Base-by-base conservation (phyloP, 768 basidiomycete species). In the Tulasnella sp. region DNA sequence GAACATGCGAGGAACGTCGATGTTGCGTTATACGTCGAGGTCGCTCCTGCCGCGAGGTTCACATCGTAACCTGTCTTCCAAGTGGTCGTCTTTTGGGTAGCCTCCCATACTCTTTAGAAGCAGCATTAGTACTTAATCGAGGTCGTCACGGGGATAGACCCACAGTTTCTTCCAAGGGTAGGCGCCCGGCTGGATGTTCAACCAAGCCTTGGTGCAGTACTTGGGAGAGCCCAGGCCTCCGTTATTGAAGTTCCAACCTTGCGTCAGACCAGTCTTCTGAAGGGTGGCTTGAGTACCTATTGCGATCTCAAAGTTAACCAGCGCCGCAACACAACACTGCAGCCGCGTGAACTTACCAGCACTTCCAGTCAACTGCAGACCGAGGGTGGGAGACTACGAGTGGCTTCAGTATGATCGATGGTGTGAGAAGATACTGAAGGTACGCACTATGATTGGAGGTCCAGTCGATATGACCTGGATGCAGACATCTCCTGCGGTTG, bases 1-100 rank as follows among this genome's bases (percentile, higher is more conserved):
- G 69, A 64, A 36, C 69, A 70, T 39, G 69, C 69, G 25, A 70
- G 69, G 69, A 70, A 70, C 7, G 36, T 70, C 25, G 69, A 70
- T 14, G 69, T 70, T 5, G 36, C 25, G 19, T 38, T 38, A 25
- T 38, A 38, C 17, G 36, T 42, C 12, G 69, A 25, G 69, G 69
- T 70, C n/a, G 1, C 36, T 38, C 29, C 40, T 12, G 40, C 69
- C 1, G 69, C 36, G 69, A 70, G 69, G 19, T 70, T 19, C 4
- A 42, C 69, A 42, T 70, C 40, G 34, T 70, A 70, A 2, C 69
- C 69, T 12, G 69, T 42, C 29, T 38, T 70, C 69, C 69, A 70
- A 19, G 69, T 70, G 25, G 69, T 42, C 19, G 69, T 70, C 37
- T 31, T 70, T 38, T 70, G 31, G 8, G 69, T 39, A 9, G 19